These are phyloP conservation scores for Brasilioporus rufonigricans DNA, from an alignment of 768 basidiomycete species.

Conservation along the genomic window DNA sequence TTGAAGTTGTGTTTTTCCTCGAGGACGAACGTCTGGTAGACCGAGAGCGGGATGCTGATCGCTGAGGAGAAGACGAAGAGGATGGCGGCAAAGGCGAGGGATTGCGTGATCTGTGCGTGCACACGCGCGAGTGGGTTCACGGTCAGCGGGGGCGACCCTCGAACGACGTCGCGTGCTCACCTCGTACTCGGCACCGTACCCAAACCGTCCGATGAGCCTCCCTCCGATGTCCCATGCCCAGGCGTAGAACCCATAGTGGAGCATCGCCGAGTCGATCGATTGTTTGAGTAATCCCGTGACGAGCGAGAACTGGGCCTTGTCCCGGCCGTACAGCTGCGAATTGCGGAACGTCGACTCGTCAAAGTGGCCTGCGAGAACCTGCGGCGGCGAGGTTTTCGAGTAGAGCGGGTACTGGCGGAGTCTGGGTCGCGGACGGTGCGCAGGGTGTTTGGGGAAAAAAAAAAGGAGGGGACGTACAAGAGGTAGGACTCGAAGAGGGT, in stretches of 20 bases:
- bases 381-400: slow-evolving; percentile 69
- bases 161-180: slow-evolving; percentile 37
- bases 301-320: slow-evolving; percentile 84
- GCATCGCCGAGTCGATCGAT: slow-evolving; percentile 60
- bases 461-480: slow-evolving; percentile 48
- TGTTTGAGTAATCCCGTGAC: slow-evolving; percentile 75
- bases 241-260: slow-evolving; percentile 77
- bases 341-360: slow-evolving; percentile 73
- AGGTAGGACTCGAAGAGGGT: slow-evolving; percentile 88
- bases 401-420: slow-evolving; percentile 86
- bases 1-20: slow-evolving; percentile 98
- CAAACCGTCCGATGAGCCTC: slow-evolving; percentile 42
- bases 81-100: slow-evolving; percentile 70
- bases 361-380: slow-evolving; percentile 68
- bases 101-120: slow-evolving; percentile 57
- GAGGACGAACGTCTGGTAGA: slow-evolving; percentile 89
- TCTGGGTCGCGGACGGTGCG: slow-evolving; percentile 18
- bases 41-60: slow-evolving; percentile 69
- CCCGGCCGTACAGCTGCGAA: slow-evolving; percentile 87
- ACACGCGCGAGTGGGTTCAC: not conserved
- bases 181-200: slow-evolving; percentile 72
- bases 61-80: slow-evolving; percentile 65
- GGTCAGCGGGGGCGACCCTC: not conserved
- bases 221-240: slow-evolving; percentile 79
- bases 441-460: not conserved